A percentile compares a stretch with the other conserved stretches of the same genome.
Conservation (phyloP, 352 stramenopile genomes). For the Phytophthora macrochlamydospora region DNA sequence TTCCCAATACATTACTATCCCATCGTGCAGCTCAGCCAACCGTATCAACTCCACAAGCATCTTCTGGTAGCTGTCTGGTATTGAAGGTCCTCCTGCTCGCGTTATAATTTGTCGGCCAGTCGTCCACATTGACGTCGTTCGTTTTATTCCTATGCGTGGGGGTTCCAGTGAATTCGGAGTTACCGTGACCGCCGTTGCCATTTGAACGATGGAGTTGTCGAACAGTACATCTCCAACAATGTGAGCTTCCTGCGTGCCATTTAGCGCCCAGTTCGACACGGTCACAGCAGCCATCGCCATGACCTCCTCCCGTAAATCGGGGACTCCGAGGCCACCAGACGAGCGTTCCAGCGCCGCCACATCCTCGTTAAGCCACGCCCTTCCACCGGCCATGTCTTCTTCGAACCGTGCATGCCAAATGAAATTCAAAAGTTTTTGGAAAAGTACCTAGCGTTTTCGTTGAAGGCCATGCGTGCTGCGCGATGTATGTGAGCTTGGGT, state of each 20-base stretch:
- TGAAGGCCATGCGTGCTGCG: conserved; percentile 1
- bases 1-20: too few relatives aligned
- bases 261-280: background rate
- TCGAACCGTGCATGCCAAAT: conserved; percentile 4
- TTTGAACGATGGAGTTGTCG: too few relatives aligned
- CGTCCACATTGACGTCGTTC: conserved; percentile 28
- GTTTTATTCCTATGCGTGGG: too few relatives aligned
- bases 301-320: background rate
- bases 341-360: background rate
- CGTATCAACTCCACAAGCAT: too few relatives aligned
- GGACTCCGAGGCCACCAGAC: background rate
- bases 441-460: too few relatives aligned
- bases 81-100: too few relatives aligned
- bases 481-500: conserved; percentile 7
- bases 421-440: background rate
- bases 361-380: conserved; percentile 1
- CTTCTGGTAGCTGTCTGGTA: too few relatives aligned
- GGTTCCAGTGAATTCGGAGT: too few relatives aligned
- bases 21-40: too few relatives aligned
- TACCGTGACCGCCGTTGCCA: too few relatives aligned
- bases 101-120: too few relatives aligned
- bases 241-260: conserved; percentile 21
- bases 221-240: conserved; percentile 19
- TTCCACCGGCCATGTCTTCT: background rate
- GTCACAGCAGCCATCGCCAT: conserved; percentile 4